Evolutionary conservation across 768 basidiomycete species (phyloP), one percentile per base, ranked within the genome.

Genomic region (Psilocybe azurescens): DNA sequence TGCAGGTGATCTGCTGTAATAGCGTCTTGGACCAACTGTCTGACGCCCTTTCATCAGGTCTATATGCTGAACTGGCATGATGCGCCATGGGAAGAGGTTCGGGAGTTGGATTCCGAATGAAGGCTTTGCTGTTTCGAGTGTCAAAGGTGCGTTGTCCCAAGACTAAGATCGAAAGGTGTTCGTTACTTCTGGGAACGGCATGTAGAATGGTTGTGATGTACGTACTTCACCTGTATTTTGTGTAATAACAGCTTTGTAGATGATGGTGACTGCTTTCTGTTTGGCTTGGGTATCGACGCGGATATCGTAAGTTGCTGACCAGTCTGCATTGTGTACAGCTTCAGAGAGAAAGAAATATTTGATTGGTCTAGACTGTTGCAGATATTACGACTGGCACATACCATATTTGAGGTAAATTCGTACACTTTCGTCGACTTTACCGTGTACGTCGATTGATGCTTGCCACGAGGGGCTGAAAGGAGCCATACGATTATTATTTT

Each of bases 171-270:
- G 7, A 14, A 33, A 48, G 41, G 13, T 29, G 50, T 5, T 11
- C 6, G 5, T 18, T 16, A 18, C 11, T 14, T 44, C 5, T 16
- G 5, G 41, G 14, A 32, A 4, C 18, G 24, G 3, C 59, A 58
- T 18, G 5, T n/a, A 46, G 30, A 1, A 75, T 72, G 38, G 70
- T 70, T 6, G 38, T 32, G 39, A 3, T 39, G 65, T 47, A 39
- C 8, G 10, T 52, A 76, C 80, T 73, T 81, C 79, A 16, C 75
- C 78, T 0, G 78, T 79, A 38, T 53, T 67, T 59, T 82, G 79
- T 1, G 62, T 72, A 28, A 81, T 72, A 1, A 69, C 63, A 0
- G 78, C 79, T 58, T 80, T 81, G 70, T 82, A 81, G 1, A 74
- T 61, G 2, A 82, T 67, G 0, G 65, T 71, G 0, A 78, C 61